phyloP scores from a whole-genome alignment of 345 rosid species.

The Noccaea bulbosa region DNA sequence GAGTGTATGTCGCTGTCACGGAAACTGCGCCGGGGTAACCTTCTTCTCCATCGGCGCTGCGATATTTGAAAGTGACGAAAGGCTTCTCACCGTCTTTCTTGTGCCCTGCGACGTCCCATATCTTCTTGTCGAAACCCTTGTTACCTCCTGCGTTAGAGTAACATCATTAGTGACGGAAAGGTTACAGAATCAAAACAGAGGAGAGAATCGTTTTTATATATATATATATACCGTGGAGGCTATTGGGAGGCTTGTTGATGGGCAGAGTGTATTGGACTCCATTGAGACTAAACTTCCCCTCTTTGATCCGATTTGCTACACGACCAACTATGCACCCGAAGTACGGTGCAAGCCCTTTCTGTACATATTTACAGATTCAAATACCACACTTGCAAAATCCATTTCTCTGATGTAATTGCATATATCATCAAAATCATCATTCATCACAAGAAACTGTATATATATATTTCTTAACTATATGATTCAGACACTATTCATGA shows the following conservation, averaged over 20 bases:
- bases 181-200: slow-evolving; percentile 11
- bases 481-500: slow-evolving; percentile 5
- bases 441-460: background rate
- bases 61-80: slow-evolving; percentile 74
- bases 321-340: slow-evolving; percentile 97
- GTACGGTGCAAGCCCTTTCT: slow-evolving; percentile 83
- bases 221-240: slow-evolving; percentile 75
- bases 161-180: background rate
- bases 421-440: background rate
- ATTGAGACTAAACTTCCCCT: slow-evolving; percentile 79
- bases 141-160: slow-evolving; percentile 65
- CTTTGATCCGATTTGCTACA: slow-evolving; percentile 84
- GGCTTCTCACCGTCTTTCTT: slow-evolving; percentile 65
- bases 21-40: slow-evolving; percentile 90
- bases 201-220: background rate
- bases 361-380: slow-evolving; percentile 26
- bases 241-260: slow-evolving; percentile 86
- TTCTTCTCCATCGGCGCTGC: slow-evolving; percentile 81
- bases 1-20: slow-evolving; percentile 75
- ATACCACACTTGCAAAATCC: background rate
- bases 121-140: slow-evolving; percentile 80
- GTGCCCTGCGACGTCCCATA: slow-evolving; percentile 74
- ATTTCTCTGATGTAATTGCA: background rate
- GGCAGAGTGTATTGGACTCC: slow-evolving; percentile 75
- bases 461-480: background rate